phyloP scores from a whole-genome alignment of 768 basidiomycete genomes.

The Russula earlei region DNA sequence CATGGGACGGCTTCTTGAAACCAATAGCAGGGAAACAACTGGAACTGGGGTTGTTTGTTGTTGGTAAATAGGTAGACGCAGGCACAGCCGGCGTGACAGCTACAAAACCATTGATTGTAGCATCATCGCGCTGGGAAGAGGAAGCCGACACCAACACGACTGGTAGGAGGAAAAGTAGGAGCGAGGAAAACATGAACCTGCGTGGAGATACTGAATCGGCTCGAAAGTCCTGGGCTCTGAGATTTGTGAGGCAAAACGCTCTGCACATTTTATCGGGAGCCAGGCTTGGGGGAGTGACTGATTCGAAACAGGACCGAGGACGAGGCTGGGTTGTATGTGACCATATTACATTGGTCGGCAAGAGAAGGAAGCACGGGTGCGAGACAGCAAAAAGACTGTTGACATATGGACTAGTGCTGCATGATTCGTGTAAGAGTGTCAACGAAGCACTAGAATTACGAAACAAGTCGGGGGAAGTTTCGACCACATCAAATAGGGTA shows the following conservation, averaged over 20 bases:
- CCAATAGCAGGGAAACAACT: slow-evolving; percentile 33
- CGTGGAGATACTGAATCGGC: background rate
- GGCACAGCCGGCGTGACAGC: background rate
- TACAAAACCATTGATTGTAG: background rate
- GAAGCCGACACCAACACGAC: background rate
- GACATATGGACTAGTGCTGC: background rate
- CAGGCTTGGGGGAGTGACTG: background rate
- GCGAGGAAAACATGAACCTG: background rate
- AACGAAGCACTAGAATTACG: background rate
- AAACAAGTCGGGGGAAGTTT: background rate
- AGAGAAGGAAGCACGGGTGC: too few species aligned
- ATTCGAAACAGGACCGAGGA: background rate
- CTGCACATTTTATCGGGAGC: background rate
- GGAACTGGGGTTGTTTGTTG: background rate
- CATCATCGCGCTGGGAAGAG: background rate
- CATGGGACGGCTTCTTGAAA: slow-evolving; percentile 45
- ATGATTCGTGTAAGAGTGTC: background rate
- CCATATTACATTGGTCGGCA: too few species aligned
- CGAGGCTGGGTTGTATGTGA: too few species aligned
- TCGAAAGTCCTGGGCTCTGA: background rate
- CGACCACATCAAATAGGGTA: too few species aligned
- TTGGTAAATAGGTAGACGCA: background rate
- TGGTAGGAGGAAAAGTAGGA: background rate
- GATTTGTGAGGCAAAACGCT: background rate
- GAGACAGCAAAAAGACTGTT: background rate